phyloP scores from a whole-genome alignment of 2,329 filamentous ascomycete genomes.

The Aspergillus texensis region DNA sequence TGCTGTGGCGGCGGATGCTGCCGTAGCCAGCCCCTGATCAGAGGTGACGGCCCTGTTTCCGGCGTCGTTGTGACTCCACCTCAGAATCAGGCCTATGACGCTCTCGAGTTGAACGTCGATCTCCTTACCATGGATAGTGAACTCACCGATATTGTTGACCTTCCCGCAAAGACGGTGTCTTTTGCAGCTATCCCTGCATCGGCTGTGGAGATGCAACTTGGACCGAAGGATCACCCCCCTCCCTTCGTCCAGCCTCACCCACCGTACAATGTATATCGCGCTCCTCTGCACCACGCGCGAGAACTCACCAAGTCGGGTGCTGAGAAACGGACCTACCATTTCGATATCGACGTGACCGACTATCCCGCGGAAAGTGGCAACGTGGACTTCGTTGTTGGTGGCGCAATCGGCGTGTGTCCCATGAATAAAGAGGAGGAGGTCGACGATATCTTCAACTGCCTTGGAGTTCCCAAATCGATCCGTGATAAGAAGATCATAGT shows the following conservation, averaged over 20 bases:
- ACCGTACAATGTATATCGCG: constrained; percentile 87
- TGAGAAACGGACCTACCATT: constrained; percentile 96
- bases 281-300: constrained; percentile 80
- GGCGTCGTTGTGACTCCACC: constrained; percentile 60
- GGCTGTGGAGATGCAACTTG: constrained; percentile 35
- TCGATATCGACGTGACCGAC: constrained; percentile 93
- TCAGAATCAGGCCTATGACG: constrained; percentile 82
- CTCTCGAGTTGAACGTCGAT: constrained; percentile 74
- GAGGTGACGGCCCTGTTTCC: constrained; percentile 43
- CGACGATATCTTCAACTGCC: constrained; percentile 78
- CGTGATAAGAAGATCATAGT: constrained; percentile 82
- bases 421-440: constrained; percentile 79
- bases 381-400: constrained; percentile 93
- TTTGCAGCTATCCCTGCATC: constrained; percentile 52
- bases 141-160: constrained; percentile 69
- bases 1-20: constrained; percentile 69
- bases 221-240: constrained; percentile 68
- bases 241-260: constrained; percentile 92
- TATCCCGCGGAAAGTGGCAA: constrained; percentile 80
- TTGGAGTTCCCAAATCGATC: constrained; percentile 78
- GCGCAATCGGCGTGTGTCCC: constrained; percentile 89
- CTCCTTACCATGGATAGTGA: constrained; percentile 70
- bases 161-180: constrained; percentile 76
- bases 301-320: constrained; percentile 86
- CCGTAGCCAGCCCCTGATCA: constrained; percentile 58